Evolutionary conservation across 108 stramenopile genomes (phyloP).

Genomic region (Cylindrotheca fusiformis): DNA sequence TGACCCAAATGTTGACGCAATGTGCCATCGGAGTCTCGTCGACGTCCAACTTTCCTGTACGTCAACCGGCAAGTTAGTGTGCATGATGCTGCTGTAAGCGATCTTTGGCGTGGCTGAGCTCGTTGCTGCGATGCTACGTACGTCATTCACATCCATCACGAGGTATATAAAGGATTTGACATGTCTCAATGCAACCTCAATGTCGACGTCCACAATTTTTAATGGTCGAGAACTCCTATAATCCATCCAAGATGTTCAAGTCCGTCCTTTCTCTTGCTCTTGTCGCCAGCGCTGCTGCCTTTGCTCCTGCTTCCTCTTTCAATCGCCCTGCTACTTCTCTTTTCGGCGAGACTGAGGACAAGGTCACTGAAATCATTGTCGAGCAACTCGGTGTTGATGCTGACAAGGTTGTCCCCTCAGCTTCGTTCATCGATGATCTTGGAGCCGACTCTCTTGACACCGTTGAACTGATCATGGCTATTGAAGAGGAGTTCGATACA

Average conservation of each 20-base stretch:
- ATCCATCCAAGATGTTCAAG: constrained; percentile 65
- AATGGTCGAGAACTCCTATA: no score
- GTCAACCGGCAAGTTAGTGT: no score
- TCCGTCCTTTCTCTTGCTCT: constrained; percentile 62
- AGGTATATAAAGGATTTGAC: no score
- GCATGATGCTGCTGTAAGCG: no score
- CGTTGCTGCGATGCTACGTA: no score
- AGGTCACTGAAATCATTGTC: constrained; percentile 50
- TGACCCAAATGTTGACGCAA: no score
- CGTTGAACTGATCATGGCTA: constrained; percentile 95
- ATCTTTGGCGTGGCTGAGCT: no score
- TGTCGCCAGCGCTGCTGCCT: constrained; percentile 70
- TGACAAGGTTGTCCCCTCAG: constrained; percentile 54
- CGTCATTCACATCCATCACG: no score
- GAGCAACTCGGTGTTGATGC: constrained; percentile 57
- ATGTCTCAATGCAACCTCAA: no score
- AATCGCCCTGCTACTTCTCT: constrained; percentile 40
- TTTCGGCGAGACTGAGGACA: constrained; percentile 41
- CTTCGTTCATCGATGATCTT: constrained; percentile 94
- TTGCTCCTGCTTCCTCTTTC: constrained; percentile 44
- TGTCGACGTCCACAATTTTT: no score
- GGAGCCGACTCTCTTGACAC: constrained; percentile 96
- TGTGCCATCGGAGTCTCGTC: no score
- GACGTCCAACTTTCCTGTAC: no score
- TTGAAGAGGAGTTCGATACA: constrained; percentile 96